phyloP scores from a whole-genome alignment of 495 filamentous ascomycete species.

The Trichodelitschia bisporula region DNA sequence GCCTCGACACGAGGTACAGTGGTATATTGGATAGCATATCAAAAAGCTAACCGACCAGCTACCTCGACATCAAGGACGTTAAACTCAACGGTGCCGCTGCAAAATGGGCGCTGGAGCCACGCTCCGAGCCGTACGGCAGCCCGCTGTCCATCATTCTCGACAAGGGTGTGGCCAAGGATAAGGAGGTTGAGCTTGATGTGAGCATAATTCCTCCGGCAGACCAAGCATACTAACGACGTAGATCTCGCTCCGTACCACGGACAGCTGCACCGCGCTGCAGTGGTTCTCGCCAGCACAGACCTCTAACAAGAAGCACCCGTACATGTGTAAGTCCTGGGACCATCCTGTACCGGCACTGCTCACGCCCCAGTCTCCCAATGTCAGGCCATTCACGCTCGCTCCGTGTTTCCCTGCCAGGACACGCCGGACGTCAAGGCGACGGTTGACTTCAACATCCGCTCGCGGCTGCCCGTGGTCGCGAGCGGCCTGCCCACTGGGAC shows the following conservation, averaged over 20 bases:
- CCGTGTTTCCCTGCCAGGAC: conserved; percentile 89
- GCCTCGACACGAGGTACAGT: conserved; percentile 68
- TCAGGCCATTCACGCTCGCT: conserved; percentile 84
- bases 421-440: conserved; percentile 88
- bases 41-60: too few species aligned
- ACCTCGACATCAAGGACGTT: conserved; percentile 43
- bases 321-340: too few species aligned
- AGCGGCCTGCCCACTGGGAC: conserved; percentile 49
- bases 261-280: conserved; percentile 73
- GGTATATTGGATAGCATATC: too few species aligned
- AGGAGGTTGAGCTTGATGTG: conserved; percentile 35
- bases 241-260: conserved; percentile 44
- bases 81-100: conserved; percentile 31
- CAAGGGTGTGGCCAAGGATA: conserved; percentile 32
- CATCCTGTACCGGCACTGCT: too few species aligned
- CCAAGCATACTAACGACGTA: too few species aligned
- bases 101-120: conserved; percentile 43
- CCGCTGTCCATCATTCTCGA: conserved; percentile 51
- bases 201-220: too few species aligned
- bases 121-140: conserved; percentile 51
- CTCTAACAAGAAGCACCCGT: conserved; percentile 75
- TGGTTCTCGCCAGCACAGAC: conserved; percentile 86
- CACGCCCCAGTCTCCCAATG: conserved; percentile 97
- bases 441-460: conserved; percentile 67
- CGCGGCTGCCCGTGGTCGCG: conserved; percentile 66